Evolutionary conservation across 257 asterid species (phyloP).

Genomic region (Craterostigma plantagineum): DNA sequence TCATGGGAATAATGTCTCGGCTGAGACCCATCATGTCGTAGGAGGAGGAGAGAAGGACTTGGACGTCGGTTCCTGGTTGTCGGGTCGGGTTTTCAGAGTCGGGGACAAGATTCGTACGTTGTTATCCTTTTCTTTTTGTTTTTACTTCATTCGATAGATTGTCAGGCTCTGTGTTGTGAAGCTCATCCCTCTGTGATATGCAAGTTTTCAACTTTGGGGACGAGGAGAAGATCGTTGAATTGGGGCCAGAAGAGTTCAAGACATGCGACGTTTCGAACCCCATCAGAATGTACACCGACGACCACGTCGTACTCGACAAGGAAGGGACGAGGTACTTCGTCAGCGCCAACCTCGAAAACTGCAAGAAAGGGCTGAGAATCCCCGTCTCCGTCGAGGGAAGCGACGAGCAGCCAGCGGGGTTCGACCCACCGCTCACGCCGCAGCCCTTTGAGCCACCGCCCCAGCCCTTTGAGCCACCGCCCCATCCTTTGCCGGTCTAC

Average conservation of each 20-base stretch:
- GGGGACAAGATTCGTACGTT: conserved; percentile 1
- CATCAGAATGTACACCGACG: conserved; percentile 31
- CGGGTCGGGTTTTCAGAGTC: neutral
- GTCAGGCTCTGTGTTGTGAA: too few relatives aligned
- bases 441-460: neutral
- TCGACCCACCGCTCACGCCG: neutral
- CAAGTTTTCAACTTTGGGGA: conserved; percentile 10
- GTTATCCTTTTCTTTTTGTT: neutral
- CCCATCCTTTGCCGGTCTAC: conserved; percentile 8
- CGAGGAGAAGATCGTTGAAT: conserved; percentile 35
- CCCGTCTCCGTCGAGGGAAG: conserved; percentile 27
- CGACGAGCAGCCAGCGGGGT: neutral
- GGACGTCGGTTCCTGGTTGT: conserved; percentile 1
- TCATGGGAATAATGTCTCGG: conserved; percentile 1
- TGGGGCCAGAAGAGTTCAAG: conserved; percentile 30
- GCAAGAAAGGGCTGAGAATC: conserved; percentile 51
- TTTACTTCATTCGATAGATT: too few relatives aligned
- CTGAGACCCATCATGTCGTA: neutral
- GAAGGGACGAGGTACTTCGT: conserved; percentile 50
- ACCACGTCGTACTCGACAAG: conserved; percentile 24
- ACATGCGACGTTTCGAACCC: conserved; percentile 53
- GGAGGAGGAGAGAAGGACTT: neutral
- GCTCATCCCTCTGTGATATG: neutral
- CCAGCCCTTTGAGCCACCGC: too few relatives aligned
- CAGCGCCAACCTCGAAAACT: conserved; percentile 29